Evolutionary conservation across 1,284 basidiomycete species (phyloP), one percentile per base, ranked within the genome.

Genomic region (Naganishia liquefaciens): DNA sequence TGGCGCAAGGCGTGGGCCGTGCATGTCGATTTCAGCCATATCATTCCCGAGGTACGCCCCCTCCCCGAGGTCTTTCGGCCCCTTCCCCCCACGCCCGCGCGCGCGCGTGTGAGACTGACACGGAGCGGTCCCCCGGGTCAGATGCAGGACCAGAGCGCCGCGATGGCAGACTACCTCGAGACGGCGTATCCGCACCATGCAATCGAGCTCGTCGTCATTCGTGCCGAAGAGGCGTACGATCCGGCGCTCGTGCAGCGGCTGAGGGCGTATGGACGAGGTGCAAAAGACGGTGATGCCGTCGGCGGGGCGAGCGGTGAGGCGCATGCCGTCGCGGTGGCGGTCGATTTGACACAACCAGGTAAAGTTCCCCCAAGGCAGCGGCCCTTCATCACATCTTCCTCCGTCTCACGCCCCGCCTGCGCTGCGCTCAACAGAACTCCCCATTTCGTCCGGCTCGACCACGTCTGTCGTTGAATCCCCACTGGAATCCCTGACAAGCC

Each of bases 401-500:
- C 43, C n/a, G 17, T 23, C 23, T 23, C 33, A 37, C 33, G 33
- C 33, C 27, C 58, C 51, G 21, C 42, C n/a, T n/a, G n/a, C n/a
- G n/a, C n/a, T n/a, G 11, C 21, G 70, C 9, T 47, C 65, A 33
- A 54, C n/a, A 49, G 46, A 53, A 50, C 69, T 33, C 76, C 72
- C 30, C 74, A 80, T 46, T 62, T 50, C 74, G 11, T 68, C 75
- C 30, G 72, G 76, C 13, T 23, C 33, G 3, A 52, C 55, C 40
- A n/a, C 30, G 30, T 13, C 13, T 23, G 42, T 50, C 25, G 33
- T 13, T 13, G 4, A 3, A 37, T 44, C 55, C 25, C 53, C 89
- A 3, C 68, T 82, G 1, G 74, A 80, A 0, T 77, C 82, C 19
- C 80, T 93, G 13, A 83, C 79, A 30, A 73, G 79, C 10, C 88